Percentiles rank a stretch among this genome's conserved stretches.
These are phyloP conservation scores for Olyra latifolia DNA, from an alignment of 176 grass and related monocot species.

Conservation along the genomic window DNA sequence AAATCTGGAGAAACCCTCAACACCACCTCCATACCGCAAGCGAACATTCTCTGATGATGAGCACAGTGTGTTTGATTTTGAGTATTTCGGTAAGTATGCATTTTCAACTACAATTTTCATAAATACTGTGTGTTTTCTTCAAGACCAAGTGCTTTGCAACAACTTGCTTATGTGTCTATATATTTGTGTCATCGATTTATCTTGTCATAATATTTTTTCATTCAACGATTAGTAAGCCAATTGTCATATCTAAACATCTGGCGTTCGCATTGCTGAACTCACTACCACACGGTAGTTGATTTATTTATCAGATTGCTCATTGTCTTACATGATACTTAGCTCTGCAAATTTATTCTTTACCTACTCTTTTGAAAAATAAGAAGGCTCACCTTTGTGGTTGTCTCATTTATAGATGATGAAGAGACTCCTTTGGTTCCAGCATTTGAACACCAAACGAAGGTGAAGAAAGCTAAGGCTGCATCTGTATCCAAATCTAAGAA, in stretches of 20 bases:
- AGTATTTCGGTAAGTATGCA: slow-evolving; percentile 40
- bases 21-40: slow-evolving; percentile 28
- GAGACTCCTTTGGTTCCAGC: slow-evolving; percentile 41
- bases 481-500: slow-evolving; percentile 44
- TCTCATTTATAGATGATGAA: slow-evolving; percentile 53
- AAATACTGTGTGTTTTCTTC: neutral
- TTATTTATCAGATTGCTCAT: neutral
- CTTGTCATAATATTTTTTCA: neutral
- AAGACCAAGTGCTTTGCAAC: neutral
- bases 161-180: neutral
- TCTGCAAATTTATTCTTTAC: neutral
- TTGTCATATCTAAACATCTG: neutral
- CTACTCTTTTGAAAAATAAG: neutral
- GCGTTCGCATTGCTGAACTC: neutral
- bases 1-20: slow-evolving; percentile 35
- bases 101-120: slow-evolving; percentile 1
- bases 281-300: neutral
- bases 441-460: slow-evolving; percentile 17
- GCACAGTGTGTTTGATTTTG: slow-evolving; percentile 22
- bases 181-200: neutral
- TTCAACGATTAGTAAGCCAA: neutral
- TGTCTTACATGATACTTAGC: neutral
- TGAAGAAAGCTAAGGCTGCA: slow-evolving; percentile 36
- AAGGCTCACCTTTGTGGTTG: slow-evolving; percentile 14
- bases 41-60: neutral